A percentile compares a stretch with the other conserved stretches of the same genome.
These are phyloP conservation scores for Crithidia fasciculata DNA, from an alignment of 208 protist genomes.

Conservation along the genomic window DNA sequence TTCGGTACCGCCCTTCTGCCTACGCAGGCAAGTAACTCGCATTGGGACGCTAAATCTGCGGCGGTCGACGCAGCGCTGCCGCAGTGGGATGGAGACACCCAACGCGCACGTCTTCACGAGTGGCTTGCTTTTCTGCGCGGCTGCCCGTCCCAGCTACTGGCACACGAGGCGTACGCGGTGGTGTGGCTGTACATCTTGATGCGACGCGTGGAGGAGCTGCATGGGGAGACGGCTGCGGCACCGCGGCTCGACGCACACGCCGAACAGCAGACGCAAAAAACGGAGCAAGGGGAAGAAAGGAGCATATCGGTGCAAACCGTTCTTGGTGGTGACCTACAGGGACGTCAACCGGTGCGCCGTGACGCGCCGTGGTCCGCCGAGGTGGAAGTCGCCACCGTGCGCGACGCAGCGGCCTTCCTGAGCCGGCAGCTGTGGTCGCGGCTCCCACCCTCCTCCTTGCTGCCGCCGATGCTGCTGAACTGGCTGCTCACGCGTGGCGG, in stretches of 20 bases:
- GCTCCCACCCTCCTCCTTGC: conserved; percentile 14
- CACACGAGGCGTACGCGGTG: conserved; percentile 13
- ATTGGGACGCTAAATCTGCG: too few species aligned
- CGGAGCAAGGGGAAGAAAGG: too few species aligned
- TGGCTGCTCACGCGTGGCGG: conserved; percentile 29
- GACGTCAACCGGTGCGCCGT: neutral
- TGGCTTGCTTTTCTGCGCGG: conserved; percentile 24
- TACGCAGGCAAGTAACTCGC: too few species aligned
- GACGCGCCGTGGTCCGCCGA: neutral
- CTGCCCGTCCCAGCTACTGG: conserved; percentile 14
- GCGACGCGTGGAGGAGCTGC: conserved; percentile 31
- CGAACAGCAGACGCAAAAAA: neutral
- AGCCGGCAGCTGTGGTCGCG: conserved; percentile 20
- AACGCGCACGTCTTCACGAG: conserved; percentile 1
- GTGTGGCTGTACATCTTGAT: conserved; percentile 31
- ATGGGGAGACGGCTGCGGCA: neutral
- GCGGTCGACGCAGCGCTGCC: too few species aligned
- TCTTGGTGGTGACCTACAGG: neutral
- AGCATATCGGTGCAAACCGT: too few species aligned
- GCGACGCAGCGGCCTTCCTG: conserved; percentile 11
- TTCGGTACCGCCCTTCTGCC: neutral
- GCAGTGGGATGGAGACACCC: neutral
- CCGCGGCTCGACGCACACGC: neutral
- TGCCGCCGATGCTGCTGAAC: conserved; percentile 36
- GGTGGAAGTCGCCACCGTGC: conserved; percentile 14